Evolutionary conservation across 192 early-diverging fungal species (phyloP).

Genomic region (Backusella westeae): DNA sequence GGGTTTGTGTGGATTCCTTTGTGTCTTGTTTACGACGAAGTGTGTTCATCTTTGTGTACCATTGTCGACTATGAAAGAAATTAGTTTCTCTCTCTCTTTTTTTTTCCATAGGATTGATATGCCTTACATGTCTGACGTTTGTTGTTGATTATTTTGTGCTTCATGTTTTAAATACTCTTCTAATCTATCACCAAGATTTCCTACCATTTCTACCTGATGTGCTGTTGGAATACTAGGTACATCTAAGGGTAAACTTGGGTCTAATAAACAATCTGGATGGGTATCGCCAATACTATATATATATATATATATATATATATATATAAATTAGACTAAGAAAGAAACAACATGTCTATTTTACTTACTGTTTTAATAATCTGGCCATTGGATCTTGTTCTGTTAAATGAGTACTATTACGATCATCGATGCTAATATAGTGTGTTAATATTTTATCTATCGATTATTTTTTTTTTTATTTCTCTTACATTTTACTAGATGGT

Average conservation of each 20-base stretch:
- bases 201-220: conserved; percentile 18
- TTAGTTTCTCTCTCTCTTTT: no score
- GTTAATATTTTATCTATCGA: no score
- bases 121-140: conserved; percentile 25
- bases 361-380: conserved; percentile 21
- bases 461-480: background rate
- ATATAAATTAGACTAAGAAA: background rate
- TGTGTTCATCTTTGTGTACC: conserved; percentile 25
- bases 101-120: no score
- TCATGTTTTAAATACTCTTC: conserved; percentile 49
- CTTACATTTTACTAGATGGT: background rate
- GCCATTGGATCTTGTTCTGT: conserved; percentile 8
- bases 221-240: conserved; percentile 21
- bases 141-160: conserved; percentile 19
- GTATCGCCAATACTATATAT: conserved; percentile 57
- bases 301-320: no score
- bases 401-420: background rate
- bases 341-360: background rate
- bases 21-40: background rate
- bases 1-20: conserved; percentile 14
- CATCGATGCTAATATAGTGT: background rate
- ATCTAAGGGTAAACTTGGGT: conserved; percentile 42
- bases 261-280: conserved; percentile 60
- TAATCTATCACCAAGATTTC: conserved; percentile 40
- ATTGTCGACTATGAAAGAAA: conserved; percentile 10